phyloP scores from a whole-genome alignment of 805 yeast species.

The Candida adriatica region DNA sequence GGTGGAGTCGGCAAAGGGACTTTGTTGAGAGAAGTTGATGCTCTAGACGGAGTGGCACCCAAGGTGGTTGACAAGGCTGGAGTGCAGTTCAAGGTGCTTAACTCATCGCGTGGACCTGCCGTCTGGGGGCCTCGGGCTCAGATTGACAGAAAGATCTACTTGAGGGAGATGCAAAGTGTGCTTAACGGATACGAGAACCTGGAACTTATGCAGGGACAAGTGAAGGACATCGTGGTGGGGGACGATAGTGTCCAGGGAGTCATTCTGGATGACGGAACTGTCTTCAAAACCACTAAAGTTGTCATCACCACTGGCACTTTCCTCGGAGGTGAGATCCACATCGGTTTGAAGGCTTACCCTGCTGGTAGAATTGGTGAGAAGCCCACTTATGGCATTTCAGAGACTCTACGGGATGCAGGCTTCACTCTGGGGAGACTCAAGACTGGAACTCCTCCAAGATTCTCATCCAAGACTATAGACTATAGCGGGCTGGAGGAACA shows the following conservation, averaged over 20 bases:
- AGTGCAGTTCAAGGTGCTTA: slow-evolving; percentile 80
- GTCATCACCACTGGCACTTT: slow-evolving; percentile 96
- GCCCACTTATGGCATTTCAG: slow-evolving; percentile 84
- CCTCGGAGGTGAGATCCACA: slow-evolving; percentile 88
- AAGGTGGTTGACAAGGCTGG: slow-evolving; percentile 90
- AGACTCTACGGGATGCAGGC: slow-evolving; percentile 69
- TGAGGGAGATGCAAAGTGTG: slow-evolving; percentile 69
- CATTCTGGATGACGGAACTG: slow-evolving; percentile 57
- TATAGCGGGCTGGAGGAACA: slow-evolving; percentile 59
- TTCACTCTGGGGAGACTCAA: slow-evolving; percentile 84
- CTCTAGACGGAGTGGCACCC: slow-evolving; percentile 88
- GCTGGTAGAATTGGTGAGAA: slow-evolving; percentile 93
- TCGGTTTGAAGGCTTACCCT: slow-evolving; percentile 74
- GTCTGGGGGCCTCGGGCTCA: slow-evolving; percentile 99
- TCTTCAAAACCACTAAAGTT: slow-evolving; percentile 57
- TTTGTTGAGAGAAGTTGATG: slow-evolving; percentile 85
- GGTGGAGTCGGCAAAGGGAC: slow-evolving; percentile 99
- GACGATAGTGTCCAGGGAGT: slow-evolving; percentile 52
- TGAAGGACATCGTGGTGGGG: slow-evolving; percentile 69
- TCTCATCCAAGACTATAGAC: slow-evolving; percentile 66
- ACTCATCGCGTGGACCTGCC: slow-evolving; percentile 87
- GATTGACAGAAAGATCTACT: slow-evolving; percentile 78
- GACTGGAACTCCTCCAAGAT: slow-evolving; percentile 96
- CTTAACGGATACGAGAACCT: slow-evolving; percentile 51
- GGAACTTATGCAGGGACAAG: slow-evolving; percentile 58